Conservation (phyloP, 345 rosid genomes). For the Reutealis trisperma region DNA sequence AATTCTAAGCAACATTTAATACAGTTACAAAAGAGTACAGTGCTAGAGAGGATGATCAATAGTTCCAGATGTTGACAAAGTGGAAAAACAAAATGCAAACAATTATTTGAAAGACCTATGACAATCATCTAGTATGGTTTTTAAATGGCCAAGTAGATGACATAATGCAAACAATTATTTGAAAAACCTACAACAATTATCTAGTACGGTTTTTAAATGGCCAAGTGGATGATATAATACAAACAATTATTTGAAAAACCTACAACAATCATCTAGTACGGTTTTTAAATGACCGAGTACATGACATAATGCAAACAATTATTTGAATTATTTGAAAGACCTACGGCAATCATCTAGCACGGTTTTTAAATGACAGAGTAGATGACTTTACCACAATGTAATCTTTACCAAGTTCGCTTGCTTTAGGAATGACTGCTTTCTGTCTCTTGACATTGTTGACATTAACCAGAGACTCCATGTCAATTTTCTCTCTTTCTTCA, state of each 20-base stretch:
- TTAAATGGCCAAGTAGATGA: not conserved
- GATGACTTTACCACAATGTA: slow-evolving; percentile 26
- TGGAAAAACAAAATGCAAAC: not conserved
- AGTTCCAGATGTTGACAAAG: not conserved
- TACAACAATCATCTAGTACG: not conserved
- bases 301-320: not conserved
- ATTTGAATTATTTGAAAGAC: not conserved
- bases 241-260: not conserved
- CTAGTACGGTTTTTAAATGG: not conserved
- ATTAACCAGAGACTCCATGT: slow-evolving; percentile 26
- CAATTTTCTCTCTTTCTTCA: slow-evolving; percentile 29
- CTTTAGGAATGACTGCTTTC: slow-evolving; percentile 12
- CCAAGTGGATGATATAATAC: too few species aligned
- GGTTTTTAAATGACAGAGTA: not conserved
- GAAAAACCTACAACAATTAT: not conserved
- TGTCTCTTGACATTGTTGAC: slow-evolving; percentile 23
- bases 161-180: not conserved
- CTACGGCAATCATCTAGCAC: not conserved
- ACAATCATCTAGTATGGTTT: not conserved
- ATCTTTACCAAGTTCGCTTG: slow-evolving; percentile 22
- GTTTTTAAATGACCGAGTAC: too few species aligned
- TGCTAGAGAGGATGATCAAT: not conserved
- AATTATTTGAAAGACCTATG: not conserved
- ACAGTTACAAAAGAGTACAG: not conserved
- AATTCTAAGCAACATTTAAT: not conserved